A percentile compares a stretch with the other conserved stretches of the same genome.
Evolutionary conservation across 2,329 filamentous ascomycete species (phyloP).

Genomic region (Triangularia verruculosa): DNA sequence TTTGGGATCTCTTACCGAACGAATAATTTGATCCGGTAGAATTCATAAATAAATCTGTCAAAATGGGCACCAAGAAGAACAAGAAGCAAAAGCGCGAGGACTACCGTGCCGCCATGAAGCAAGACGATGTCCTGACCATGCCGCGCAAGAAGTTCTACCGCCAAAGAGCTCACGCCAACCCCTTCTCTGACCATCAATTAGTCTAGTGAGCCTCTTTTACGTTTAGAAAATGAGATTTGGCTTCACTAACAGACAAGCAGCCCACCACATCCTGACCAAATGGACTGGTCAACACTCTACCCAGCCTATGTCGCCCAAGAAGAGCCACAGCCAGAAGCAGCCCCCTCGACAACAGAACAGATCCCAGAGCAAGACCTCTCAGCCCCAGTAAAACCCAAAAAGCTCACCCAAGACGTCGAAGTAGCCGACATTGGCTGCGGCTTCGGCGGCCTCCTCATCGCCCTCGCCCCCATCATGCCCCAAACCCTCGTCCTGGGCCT

Average conservation of each 20-base stretch:
- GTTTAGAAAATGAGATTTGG: neutral
- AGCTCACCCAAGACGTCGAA: constrained; percentile 69
- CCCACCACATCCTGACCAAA: constrained; percentile 71
- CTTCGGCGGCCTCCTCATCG: constrained; percentile 87
- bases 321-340: constrained; percentile 21
- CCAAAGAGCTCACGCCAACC: constrained; percentile 94
- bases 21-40: neutral
- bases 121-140: constrained; percentile 57
- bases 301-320: constrained; percentile 62
- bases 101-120: constrained; percentile 56
- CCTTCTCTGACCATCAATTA: constrained; percentile 90
- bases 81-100: constrained; percentile 65
- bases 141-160: constrained; percentile 96
- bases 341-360: constrained; percentile 22
- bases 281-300: constrained; percentile 89
- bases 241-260: constrained; percentile 45
- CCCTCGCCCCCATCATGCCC: constrained; percentile 76
- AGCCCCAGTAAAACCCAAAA: constrained; percentile 29
- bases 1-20: neutral
- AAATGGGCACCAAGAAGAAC: constrained; percentile 45
- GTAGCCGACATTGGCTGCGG: constrained; percentile 97
- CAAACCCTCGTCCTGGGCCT: constrained; percentile 78
- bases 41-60: constrained; percentile 3
- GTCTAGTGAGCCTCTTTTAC: constrained; percentile 57
- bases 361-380: constrained; percentile 16